Evolutionary conservation across 2,329 filamentous ascomycete genomes (phyloP), one percentile per base, ranked within the genome.

Genomic region (Fusarium sp.): DNA sequence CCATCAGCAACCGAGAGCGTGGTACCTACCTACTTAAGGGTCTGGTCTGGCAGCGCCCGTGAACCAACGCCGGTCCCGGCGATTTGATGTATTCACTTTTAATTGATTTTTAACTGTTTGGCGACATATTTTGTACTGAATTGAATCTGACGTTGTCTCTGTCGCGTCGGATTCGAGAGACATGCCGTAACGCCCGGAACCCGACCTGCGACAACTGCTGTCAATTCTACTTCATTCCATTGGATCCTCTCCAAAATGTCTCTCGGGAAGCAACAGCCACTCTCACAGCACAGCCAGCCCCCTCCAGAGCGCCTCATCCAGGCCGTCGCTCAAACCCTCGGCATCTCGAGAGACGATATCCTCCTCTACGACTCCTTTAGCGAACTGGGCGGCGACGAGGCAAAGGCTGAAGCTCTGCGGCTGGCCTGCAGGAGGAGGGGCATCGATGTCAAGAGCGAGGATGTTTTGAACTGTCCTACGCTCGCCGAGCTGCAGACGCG

Each of bases 401-500:
- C 79, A 22, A 75, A 80, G n/a, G 84, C 84, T 75, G 54, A 74
- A 14, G 29, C 47, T 8, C 42, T 79, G 20, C 65, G 68, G 6
- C 33, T 60, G 22, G 63, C 70, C 8, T 79, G 77, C 36, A 60
- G 63, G 66, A 73, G 62, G 31, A 70, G 68, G 40, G 76, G 75
- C 14, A 76, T 81, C n/a, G 83, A 83, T 31, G 77, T 85, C 5
- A 80, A 78, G 40, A 79, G 81, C 3, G 79, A 81, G 57, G 86
- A 87, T 64, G 84, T 86, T 57, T 79, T 86, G 63, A 80, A 78
- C 42, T 86, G 85, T 76, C 80, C 80, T 58, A 87, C 82, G 5
- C 77, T 87, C 45, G 82, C 85, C 61, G 86, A 87, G 72, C 79
- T 87, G 25, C 85, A 87, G 76, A 84, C 83, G 2, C 81, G 82